Percentiles rank a stretch among this genome's conserved stretches.
Conservation (phyloP, 371 early-diverging fungal species). For the Parasitella parasitica region DNA sequence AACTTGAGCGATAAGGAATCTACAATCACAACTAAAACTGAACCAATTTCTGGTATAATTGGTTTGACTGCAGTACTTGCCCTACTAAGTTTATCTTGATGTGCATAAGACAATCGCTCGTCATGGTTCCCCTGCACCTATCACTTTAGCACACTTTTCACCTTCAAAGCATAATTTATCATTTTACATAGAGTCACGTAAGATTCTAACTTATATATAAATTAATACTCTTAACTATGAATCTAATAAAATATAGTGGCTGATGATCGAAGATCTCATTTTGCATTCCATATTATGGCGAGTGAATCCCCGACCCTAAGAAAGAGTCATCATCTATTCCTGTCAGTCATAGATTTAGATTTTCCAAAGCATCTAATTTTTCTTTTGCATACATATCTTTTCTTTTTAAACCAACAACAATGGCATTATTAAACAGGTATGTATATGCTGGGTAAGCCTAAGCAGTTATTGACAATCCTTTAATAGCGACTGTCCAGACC, state of each 20-base stretch:
- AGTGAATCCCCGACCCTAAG: neutral
- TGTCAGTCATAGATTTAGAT: slow-evolving; percentile 2
- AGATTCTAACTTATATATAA: neutral
- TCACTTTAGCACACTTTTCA: no score
- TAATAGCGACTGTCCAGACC: slow-evolving; percentile 79
- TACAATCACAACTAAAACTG: no score
- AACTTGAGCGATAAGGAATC: no score
- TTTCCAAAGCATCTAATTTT: neutral
- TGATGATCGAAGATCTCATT: neutral
- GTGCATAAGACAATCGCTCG: no score
- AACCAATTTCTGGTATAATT: neutral
- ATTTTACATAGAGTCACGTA: neutral
- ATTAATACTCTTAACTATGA: no score
- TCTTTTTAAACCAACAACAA: neutral
- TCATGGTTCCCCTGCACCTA: no score
- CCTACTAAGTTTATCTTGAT: no score
- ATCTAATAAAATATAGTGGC: no score
- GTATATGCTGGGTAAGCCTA: neutral
- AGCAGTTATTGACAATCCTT: neutral
- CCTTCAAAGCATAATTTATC: no score
- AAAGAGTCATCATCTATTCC: slow-evolving; percentile 11
- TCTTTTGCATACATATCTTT: neutral
- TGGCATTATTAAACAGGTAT: slow-evolving; percentile 28
- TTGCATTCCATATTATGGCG: neutral
- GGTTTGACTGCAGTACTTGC: no score